phyloP scores from a whole-genome alignment of 2,329 filamentous ascomycete genomes.

The Teratosphaeria pseudoeucalypti region DNA sequence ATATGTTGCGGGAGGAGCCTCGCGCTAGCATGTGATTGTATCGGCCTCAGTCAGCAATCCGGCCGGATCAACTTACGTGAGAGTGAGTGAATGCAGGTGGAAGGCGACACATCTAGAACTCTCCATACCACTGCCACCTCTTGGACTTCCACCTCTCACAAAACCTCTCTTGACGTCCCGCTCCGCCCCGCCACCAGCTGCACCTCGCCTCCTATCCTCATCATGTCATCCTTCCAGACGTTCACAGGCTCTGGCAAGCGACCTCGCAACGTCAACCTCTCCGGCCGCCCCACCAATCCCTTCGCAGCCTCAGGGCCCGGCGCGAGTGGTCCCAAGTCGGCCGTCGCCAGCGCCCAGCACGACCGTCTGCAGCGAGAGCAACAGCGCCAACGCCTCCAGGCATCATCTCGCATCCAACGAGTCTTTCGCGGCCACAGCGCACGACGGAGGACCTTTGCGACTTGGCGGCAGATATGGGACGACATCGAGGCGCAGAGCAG shows the following conservation, averaged over 20 bases:
- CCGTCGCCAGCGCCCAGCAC: constrained; percentile 76
- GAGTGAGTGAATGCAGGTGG: not conserved
- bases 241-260: constrained; percentile 83
- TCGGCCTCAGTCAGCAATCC: not conserved
- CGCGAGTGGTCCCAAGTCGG: constrained; percentile 56
- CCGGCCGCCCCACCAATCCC: constrained; percentile 66
- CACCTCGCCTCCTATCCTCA: not conserved
- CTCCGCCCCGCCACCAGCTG: not conserved
- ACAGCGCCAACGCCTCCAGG: constrained; percentile 67
- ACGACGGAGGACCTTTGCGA: constrained; percentile 48
- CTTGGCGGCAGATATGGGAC: constrained; percentile 55
- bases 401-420: constrained; percentile 63
- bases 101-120: not conserved
- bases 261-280: constrained; percentile 86
- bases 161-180: not conserved
- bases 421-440: constrained; percentile 68
- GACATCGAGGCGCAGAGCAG: constrained; percentile 29
- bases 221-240: constrained; percentile 41
- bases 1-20: not conserved
- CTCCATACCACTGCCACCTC: not conserved
- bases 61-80: not conserved
- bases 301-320: constrained; percentile 49
- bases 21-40: not conserved
- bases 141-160: not conserved
- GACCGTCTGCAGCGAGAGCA: constrained; percentile 71